These are phyloP conservation scores for Esteya vermicola DNA, from an alignment of 2,329 filamentous ascomycete genomes.

Conservation along the genomic window DNA sequence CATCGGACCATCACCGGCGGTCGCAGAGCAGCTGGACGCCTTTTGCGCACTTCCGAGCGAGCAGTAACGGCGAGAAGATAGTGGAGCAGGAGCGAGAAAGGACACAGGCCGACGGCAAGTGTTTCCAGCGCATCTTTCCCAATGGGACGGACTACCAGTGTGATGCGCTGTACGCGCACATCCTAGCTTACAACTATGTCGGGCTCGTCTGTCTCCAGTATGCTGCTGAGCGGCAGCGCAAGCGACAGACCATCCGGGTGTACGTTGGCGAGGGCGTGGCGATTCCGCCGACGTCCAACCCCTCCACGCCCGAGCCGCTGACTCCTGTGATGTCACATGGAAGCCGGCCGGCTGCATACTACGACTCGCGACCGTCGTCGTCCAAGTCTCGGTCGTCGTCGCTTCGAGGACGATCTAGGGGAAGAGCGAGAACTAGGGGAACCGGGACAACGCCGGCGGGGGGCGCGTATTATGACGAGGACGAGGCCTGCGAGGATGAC, in stretches of 20 bases:
- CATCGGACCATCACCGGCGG: background rate
- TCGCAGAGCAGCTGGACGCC: too few species aligned
- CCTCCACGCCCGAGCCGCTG: background rate
- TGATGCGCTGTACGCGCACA: slow-evolving; percentile 44
- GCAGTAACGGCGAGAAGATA: background rate
- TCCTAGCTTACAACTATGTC: slow-evolving; percentile 46
- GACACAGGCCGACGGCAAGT: slow-evolving; percentile 2
- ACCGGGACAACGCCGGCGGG: too few species aligned
- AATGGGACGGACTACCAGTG: slow-evolving; percentile 38
- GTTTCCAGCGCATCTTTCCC: slow-evolving; percentile 37
- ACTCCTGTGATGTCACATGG: too few species aligned
- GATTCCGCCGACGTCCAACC: background rate
- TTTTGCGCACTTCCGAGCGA: background rate
- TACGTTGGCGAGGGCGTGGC: slow-evolving; percentile 6
- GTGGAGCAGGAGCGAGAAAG: background rate
- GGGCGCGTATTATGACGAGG: background rate
- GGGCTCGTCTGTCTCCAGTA: slow-evolving; percentile 18
- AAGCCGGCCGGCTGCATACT: too few species aligned
- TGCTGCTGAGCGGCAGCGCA: background rate
- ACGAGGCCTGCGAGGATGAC: background rate
- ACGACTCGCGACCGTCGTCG: too few species aligned
- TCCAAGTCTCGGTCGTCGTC: too few species aligned
- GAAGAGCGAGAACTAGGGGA: too few species aligned
- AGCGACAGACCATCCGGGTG: slow-evolving; percentile 8
- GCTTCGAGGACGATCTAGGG: too few species aligned